Conservation (phyloP, 2,329 filamentous ascomycete species). For the Colletotrichum tropicicola region DNA sequence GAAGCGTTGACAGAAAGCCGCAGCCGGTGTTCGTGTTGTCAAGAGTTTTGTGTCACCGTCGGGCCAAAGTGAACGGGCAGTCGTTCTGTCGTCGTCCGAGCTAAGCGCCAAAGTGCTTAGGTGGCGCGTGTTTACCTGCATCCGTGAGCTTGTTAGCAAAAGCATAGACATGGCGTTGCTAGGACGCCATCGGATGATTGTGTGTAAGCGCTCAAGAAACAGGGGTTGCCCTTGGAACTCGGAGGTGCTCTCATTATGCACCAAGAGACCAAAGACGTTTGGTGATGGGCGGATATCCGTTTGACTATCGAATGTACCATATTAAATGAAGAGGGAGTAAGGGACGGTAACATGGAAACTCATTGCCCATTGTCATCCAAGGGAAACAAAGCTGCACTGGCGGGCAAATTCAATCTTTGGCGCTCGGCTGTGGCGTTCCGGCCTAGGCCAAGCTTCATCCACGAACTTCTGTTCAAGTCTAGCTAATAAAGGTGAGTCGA, state of each 20-base stretch:
- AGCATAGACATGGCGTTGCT: neutral
- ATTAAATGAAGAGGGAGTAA: too few relatives aligned
- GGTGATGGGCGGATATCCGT: too few relatives aligned
- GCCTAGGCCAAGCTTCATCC: neutral
- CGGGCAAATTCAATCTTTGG: too few relatives aligned
- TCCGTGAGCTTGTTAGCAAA: neutral
- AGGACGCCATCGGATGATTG: neutral
- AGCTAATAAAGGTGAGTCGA: neutral
- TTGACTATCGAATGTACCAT: too few relatives aligned
- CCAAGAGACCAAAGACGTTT: too few relatives aligned
- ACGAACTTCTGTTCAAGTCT: neutral
- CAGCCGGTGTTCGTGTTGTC: neutral
- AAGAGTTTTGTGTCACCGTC: neutral
- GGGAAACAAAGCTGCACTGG: too few relatives aligned
- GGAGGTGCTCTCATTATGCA: too few relatives aligned
- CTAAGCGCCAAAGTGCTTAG: neutral
- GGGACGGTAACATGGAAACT: too few relatives aligned
- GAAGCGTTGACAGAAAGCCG: neutral
- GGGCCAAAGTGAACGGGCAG: neutral
- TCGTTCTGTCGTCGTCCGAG: neutral
- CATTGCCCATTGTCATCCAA: too few relatives aligned
- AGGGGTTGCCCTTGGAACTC: too few relatives aligned
- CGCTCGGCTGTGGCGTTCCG: conserved; percentile 11
- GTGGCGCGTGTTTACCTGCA: neutral
- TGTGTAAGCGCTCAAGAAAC: neutral